These are phyloP conservation scores for Xanthoparmelia taractica DNA, from an alignment of 495 filamentous ascomycete species.

Conservation along the genomic window DNA sequence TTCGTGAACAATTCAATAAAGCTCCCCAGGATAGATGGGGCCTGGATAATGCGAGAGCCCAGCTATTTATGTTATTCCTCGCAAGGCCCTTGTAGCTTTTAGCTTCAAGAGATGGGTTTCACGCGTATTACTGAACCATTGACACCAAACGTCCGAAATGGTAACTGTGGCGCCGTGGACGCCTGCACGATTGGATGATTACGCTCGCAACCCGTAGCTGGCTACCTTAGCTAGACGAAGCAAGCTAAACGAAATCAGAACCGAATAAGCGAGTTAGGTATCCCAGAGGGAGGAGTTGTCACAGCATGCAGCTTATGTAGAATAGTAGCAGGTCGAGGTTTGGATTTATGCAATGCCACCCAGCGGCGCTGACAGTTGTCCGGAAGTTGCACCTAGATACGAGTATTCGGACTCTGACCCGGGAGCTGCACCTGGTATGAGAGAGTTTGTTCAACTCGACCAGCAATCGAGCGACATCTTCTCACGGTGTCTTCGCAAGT, in stretches of 20 bases:
- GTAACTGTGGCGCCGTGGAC: not conserved
- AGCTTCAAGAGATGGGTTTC: too few species aligned
- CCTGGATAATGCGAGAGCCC: not conserved
- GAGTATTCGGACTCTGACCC: too few species aligned
- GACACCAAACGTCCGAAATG: not conserved
- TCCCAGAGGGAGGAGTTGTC: not conserved
- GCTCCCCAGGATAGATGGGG: too few species aligned
- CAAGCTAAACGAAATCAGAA: not conserved
- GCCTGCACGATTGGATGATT: not conserved
- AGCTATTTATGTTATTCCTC: not conserved
- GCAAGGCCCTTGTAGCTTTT: too few species aligned
- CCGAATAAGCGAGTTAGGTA: not conserved
- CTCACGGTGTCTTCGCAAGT: too few species aligned
- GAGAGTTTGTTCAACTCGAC: not conserved
- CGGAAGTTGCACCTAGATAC: not conserved
- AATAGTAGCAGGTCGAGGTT: not conserved
- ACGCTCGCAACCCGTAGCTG: not conserved
- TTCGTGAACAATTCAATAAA: not conserved
- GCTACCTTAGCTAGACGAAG: not conserved
- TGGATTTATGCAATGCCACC: not conserved
- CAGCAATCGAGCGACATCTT: too few species aligned
- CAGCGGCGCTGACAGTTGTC: not conserved
- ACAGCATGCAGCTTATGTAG: not conserved
- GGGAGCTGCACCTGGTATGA: not conserved
- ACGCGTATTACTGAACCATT: too few species aligned